Percentiles rank a stretch among this genome's conserved stretches.
Conservation (phyloP, 73 alveolate genomes). For the Symbiodinium natans region DNA sequence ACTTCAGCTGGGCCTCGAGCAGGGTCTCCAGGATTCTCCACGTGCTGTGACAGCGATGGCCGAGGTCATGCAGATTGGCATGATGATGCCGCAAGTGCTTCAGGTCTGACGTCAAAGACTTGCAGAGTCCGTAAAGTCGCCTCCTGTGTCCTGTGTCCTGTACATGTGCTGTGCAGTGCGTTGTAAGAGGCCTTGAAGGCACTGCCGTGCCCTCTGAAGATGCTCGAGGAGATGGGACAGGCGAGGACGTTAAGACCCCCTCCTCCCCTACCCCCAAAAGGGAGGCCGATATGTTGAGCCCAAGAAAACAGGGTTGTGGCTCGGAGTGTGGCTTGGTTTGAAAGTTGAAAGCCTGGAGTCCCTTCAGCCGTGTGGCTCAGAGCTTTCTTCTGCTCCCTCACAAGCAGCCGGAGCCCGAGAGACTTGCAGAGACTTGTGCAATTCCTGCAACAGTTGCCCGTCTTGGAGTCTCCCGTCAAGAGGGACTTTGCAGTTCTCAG, state of each 20-base stretch:
- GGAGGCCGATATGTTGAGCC: neutral
- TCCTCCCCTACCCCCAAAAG: too few relatives aligned
- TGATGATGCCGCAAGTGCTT: constrained; percentile 80
- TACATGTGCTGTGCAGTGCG: neutral
- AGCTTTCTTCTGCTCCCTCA: neutral
- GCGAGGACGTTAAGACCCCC: neutral
- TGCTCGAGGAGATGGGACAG: neutral
- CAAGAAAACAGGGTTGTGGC: neutral
- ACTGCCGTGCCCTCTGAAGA: neutral
- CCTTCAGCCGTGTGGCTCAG: neutral
- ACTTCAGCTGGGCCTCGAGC: neutral
- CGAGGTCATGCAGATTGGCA: constrained; percentile 36
- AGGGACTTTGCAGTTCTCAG: neutral
- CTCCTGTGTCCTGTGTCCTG: neutral
- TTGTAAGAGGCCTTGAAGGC: neutral
- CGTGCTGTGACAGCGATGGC: too few relatives aligned
- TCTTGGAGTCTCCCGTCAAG: too few relatives aligned
- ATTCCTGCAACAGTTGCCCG: neutral
- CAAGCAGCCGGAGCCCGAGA: neutral
- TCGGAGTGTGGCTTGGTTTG: neutral
- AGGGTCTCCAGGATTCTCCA: neutral
- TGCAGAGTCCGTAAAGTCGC: neutral
- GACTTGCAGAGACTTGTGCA: neutral
- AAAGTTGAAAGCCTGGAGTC: too few relatives aligned
- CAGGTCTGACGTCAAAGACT: too few relatives aligned